Percentiles rank a stretch among this genome's conserved stretches.
phyloP scores from a whole-genome alignment of 2,329 filamentous ascomycete genomes.

The Aspergillus sp. region DNA sequence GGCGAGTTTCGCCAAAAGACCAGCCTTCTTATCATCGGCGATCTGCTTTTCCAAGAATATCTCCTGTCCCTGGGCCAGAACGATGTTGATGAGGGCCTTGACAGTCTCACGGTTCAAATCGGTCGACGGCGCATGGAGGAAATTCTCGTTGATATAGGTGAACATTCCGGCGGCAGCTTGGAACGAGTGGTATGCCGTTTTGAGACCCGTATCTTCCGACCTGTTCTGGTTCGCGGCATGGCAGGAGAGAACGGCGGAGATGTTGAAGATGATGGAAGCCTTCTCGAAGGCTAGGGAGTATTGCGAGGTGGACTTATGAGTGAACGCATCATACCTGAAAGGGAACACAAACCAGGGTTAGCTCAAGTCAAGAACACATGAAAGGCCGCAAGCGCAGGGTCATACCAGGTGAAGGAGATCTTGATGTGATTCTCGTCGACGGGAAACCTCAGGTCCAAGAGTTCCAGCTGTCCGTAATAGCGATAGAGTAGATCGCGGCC shows the following conservation, averaged over 20 bases:
- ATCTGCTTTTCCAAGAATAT: conserved; percentile 97
- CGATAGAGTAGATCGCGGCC: conserved; percentile 91
- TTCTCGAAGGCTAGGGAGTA: conserved; percentile 98
- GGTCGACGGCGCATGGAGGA: conserved; percentile 93
- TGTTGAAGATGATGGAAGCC: conserved; percentile 99
- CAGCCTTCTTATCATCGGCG: conserved; percentile 87
- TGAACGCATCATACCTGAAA: conserved; percentile 96
- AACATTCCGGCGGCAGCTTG: conserved; percentile 99
- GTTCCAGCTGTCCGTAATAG: conserved; percentile 95
- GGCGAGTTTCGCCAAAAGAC: conserved; percentile 85
- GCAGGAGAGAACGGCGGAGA: conserved; percentile 92
- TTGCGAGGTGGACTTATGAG: conserved; percentile 93
- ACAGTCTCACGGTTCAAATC: conserved; percentile 94
- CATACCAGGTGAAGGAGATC: conserved; percentile 94
- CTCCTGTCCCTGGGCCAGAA: conserved; percentile 93
- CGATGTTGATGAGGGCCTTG: conserved; percentile 88
- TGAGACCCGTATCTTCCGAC: conserved; percentile 86
- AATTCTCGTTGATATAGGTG: conserved; percentile 99
- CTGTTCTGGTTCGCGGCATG: conserved; percentile 92
- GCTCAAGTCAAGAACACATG: background rate
- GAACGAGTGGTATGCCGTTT: conserved; percentile 96
- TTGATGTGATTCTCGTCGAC: conserved; percentile 99
- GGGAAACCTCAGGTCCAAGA: conserved; percentile 90
- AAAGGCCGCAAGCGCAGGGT: background rate
- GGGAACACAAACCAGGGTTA: background rate